Base-by-base conservation (phyloP, 108 stramenopile genomes). In the Conticribra guillardii region DNA sequence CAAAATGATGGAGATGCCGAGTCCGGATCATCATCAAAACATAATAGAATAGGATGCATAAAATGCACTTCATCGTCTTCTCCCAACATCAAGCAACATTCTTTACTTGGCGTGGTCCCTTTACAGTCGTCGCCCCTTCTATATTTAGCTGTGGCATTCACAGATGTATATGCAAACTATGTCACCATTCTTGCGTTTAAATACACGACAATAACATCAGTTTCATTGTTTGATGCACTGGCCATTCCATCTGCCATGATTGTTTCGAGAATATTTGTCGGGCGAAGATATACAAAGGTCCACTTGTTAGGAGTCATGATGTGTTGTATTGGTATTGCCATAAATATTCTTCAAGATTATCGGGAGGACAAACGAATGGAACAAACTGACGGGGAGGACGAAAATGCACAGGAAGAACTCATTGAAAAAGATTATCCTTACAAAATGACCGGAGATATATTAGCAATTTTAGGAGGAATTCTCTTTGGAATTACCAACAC, bases 221-320 rank as follows among this genome's bases (percentile, higher is more conserved):
- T 97, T 5, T 84, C 94, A 21, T 74, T 99, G 44, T 83, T 98
- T 15, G 98, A 98, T 75, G 85, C 94, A 21, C 74, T 98, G 33
- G 88, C 96, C 22, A 98, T 99, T 26, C 99, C 98, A 0, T 76
- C 93, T 44, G 88, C 95, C 18, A 98, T 99, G 93, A 51, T 97
- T 27, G 47, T 98, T 8, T 93, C 93, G 15, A 53, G 57, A 34
- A 53, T 87, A 4, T 86, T 91, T 28, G 82, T 99, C 46, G 60
- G 75, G 2, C 79, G 89, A 29, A 64, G 64, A n/a, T 98, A 96
- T 71, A 83, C 54, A 0, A 24, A 55, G 31, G 54, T 73, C 19
- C 98, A 99, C 54, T 59, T 88, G 34, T 14, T 87, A 1, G 99
- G 95, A 16, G 97, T 93, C 14, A 22, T 69, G 7, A 37, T 89